phyloP scores from a whole-genome alignment of 1,284 basidiomycete genomes.

The Microstroma glucosiphilum region DNA sequence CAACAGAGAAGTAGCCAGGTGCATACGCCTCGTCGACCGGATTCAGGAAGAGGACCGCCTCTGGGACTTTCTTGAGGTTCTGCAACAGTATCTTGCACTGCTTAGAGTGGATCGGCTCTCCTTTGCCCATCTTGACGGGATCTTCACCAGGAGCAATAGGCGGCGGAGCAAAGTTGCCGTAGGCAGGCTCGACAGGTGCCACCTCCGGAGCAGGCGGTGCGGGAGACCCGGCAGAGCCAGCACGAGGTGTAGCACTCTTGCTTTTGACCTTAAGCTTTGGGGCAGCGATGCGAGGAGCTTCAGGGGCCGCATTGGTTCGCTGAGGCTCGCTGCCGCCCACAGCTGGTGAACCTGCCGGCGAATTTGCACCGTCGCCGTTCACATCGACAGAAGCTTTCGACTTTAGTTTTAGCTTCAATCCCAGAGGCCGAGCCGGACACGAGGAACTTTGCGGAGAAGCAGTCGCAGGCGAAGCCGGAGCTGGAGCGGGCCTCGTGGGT shows the following conservation, averaged over 20 bases:
- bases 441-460: neutral
- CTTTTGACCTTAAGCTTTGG: neutral
- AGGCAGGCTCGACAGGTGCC: neutral
- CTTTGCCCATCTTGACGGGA: conserved; percentile 25
- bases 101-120: conserved; percentile 44
- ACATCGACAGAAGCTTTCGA: conserved; percentile 7
- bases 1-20: conserved; percentile 63
- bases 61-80: conserved; percentile 62
- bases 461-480: neutral
- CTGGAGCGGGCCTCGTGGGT: neutral
- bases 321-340: neutral
- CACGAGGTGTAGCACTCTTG: neutral
- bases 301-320: neutral
- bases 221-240: conserved; percentile 5
- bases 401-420: conserved; percentile 17
- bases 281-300: neutral
- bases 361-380: neutral
- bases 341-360: neutral
- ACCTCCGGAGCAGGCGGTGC: neutral
- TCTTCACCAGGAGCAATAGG: conserved; percentile 17
- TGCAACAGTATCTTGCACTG: conserved; percentile 72
- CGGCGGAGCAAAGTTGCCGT: neutral
- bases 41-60: conserved; percentile 69
- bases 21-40: conserved; percentile 68
- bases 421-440: conserved; percentile 5